A percentile compares a stretch with the other conserved stretches of the same genome.
These are phyloP conservation scores for Pelargonium nanum DNA, from an alignment of 345 rosid genomes.

Conservation along the genomic window DNA sequence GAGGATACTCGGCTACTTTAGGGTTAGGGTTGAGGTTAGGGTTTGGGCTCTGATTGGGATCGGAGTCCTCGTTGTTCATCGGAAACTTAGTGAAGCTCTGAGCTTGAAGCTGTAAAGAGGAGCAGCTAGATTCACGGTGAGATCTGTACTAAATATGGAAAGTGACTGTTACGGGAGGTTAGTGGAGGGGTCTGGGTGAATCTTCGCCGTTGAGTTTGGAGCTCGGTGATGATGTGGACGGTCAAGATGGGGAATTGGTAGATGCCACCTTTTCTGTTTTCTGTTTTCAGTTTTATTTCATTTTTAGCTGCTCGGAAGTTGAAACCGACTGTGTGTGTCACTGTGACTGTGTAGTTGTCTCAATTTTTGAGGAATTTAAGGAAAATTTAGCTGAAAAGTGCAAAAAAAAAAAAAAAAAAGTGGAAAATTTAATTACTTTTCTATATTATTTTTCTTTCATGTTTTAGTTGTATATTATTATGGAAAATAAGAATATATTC, in stretches of 20 bases:
- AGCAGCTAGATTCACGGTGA: neutral
- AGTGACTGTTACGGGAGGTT: neutral
- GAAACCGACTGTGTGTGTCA: too few relatives aligned
- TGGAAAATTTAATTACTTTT: too few relatives aligned
- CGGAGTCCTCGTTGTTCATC: constrained; percentile 3
- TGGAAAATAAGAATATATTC: too few relatives aligned
- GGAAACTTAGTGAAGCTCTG: too few relatives aligned
- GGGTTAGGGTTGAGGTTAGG: constrained; percentile 8
- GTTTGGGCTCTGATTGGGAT: neutral
- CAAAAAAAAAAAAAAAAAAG: too few relatives aligned
- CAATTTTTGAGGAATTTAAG: too few relatives aligned
- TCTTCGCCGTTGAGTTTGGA: constrained; percentile 12
- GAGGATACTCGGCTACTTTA: constrained; percentile 38
- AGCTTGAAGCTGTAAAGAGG: neutral
- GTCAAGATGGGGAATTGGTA: neutral
- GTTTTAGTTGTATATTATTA: too few relatives aligned
- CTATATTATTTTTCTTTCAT: too few relatives aligned
- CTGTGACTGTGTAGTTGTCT: too few relatives aligned
- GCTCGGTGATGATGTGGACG: neutral
- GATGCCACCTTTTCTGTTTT: neutral
- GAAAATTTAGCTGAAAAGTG: too few relatives aligned
- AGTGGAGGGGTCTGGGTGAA: constrained; percentile 1
- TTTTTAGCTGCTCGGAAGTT: neutral
- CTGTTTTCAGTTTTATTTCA: neutral
- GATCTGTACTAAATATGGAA: neutral